A percentile compares a stretch with the other conserved stretches of the same genome.
Evolutionary conservation across 805 yeast genomes (phyloP).

Genomic region (Candida namnaoensis): DNA sequence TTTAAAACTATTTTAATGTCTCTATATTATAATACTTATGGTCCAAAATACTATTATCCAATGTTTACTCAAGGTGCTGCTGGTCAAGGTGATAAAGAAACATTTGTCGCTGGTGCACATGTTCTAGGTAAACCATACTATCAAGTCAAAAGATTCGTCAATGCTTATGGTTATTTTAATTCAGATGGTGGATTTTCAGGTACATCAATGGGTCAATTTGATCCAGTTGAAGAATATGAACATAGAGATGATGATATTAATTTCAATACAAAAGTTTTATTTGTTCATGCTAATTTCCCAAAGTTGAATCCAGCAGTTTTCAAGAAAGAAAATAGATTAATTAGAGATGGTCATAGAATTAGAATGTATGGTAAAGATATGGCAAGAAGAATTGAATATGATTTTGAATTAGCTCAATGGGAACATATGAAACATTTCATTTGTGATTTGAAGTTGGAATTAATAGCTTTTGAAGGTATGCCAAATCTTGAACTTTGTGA

Average conservation of each 20-base stretch:
- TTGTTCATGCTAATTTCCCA: slow-evolving; percentile 20
- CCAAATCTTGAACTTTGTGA: slow-evolving; percentile 15
- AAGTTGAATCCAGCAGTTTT: slow-evolving; percentile 19
- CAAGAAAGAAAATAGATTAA: slow-evolving; percentile 3
- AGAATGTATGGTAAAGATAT: slow-evolving; percentile 14
- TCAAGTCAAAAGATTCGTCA: slow-evolving; percentile 34
- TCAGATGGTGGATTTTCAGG: slow-evolving; percentile 23
- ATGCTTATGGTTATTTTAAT: slow-evolving; percentile 27
- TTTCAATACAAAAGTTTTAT: slow-evolving; percentile 10
- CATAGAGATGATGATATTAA: slow-evolving; percentile 8
- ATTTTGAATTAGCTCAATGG: slow-evolving; percentile 51
- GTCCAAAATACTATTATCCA: slow-evolving; percentile 61
- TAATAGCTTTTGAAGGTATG: slow-evolving; percentile 26
- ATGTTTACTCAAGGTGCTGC: slow-evolving; percentile 64
- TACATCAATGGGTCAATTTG: slow-evolving; percentile 37
- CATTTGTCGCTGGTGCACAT: slow-evolving; percentile 62
- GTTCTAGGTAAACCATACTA: slow-evolving; percentile 38
- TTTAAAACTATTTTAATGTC: slow-evolving; percentile 48
- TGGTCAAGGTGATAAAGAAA: slow-evolving; percentile 79
- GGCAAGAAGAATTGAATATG: slow-evolving; percentile 34
- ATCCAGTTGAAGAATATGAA: slow-evolving; percentile 33
- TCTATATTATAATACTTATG: slow-evolving; percentile 56
- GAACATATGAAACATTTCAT: slow-evolving; percentile 36
- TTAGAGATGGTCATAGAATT: slow-evolving; percentile 7
- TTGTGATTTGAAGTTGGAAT: slow-evolving; percentile 33